These are phyloP conservation scores for Phanerodontia chrysosporium DNA, from an alignment of 768 basidiomycete species.

Conservation along the genomic window DNA sequence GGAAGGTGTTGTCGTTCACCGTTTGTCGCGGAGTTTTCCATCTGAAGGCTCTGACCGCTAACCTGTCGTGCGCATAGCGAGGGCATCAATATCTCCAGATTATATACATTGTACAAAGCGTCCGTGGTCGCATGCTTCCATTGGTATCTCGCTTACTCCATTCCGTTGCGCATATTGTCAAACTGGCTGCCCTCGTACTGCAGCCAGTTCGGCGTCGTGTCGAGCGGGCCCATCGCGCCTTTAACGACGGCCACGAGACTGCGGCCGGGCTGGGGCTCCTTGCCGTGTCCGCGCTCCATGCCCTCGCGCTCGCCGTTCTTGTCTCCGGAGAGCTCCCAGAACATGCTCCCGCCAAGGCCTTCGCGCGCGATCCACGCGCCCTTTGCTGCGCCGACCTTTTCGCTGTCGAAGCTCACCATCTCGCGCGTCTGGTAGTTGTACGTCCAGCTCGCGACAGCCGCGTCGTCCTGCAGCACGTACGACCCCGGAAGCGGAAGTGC, in stretches of 20 bases:
- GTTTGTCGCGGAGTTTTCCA: not conserved
- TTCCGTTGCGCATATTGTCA: constrained; percentile 74
- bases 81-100: not conserved
- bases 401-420: constrained; percentile 80
- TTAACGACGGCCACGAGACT: constrained; percentile 75
- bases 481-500: constrained; percentile 77
- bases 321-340: constrained; percentile 90
- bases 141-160: constrained; percentile 31
- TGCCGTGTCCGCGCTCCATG: constrained; percentile 72
- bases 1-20: not conserved
- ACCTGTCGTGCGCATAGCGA: not conserved
- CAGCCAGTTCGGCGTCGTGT: constrained; percentile 77
- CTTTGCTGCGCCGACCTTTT: constrained; percentile 65
- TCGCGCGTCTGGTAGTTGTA: constrained; percentile 74
- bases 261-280: constrained; percentile 63
- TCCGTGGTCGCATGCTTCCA: not conserved
- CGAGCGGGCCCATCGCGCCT: constrained; percentile 72
- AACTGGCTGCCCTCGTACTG: constrained; percentile 71
- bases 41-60: not conserved
- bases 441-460: constrained; percentile 73
- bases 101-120: not conserved
- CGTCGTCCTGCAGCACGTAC: constrained; percentile 59
- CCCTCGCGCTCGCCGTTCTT: constrained; percentile 63
- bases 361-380: constrained; percentile 76
- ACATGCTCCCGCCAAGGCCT: constrained; percentile 89